phyloP scores from a whole-genome alignment of 345 rosid species.

The Odontarrhena argentea region DNA sequence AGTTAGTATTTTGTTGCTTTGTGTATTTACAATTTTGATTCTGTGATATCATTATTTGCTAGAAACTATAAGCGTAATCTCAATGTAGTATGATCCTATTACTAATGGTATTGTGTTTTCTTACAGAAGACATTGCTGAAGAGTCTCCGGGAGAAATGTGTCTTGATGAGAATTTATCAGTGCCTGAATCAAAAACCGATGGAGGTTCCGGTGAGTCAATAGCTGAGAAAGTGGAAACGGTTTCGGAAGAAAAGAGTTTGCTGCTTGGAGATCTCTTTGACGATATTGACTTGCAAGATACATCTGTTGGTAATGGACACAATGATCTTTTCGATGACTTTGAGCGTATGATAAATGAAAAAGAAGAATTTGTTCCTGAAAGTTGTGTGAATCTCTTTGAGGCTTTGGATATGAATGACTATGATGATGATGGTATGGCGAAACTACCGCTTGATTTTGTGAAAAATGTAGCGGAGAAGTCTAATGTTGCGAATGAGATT shows the following conservation, averaged over 20 bases:
- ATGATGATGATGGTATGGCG: slow-evolving; percentile 28
- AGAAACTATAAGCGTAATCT: slow-evolving; percentile 10
- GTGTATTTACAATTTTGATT: background rate
- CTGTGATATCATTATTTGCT: background rate
- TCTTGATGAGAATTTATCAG: slow-evolving; percentile 7
- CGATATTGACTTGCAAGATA: slow-evolving; percentile 43
- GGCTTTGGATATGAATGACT: slow-evolving; percentile 33
- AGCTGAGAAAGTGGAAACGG: slow-evolving; percentile 21
- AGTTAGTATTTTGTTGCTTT: slow-evolving; percentile 23
- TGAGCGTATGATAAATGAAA: slow-evolving; percentile 49
- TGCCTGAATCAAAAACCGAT: slow-evolving; percentile 21
- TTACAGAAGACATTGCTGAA: slow-evolving; percentile 26
- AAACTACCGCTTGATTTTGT: slow-evolving; percentile 37
- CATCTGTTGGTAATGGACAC: slow-evolving; percentile 32
- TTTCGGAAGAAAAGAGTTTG: slow-evolving; percentile 10
- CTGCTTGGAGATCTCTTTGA: slow-evolving; percentile 29
- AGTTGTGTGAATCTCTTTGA: slow-evolving; percentile 31
- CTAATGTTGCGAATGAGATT: slow-evolving; percentile 21
- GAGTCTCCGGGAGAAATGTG: slow-evolving; percentile 33
- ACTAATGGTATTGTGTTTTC: slow-evolving; percentile 27
- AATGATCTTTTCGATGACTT: slow-evolving; percentile 55
- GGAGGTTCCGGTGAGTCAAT: slow-evolving; percentile 19
- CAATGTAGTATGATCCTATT: background rate
- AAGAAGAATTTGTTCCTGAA: slow-evolving; percentile 36
- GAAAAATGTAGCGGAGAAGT: slow-evolving; percentile 31